Percentiles rank a stretch among this genome's conserved stretches.
phyloP scores from a whole-genome alignment of 208 protist genomes.

The Leishmania mexicana region DNA sequence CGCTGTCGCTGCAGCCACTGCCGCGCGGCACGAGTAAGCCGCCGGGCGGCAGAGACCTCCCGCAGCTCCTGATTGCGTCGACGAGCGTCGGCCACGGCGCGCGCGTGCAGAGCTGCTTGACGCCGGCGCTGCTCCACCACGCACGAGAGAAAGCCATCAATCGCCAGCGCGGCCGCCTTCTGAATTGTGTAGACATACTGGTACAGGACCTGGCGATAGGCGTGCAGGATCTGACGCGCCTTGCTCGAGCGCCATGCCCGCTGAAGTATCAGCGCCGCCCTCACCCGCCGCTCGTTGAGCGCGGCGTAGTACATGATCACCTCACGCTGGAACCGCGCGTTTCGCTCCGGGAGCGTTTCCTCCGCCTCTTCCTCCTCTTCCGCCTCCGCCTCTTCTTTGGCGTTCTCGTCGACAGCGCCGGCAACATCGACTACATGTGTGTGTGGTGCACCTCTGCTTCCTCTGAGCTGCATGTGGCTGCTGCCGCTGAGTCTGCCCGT shows the following conservation, averaged over 20 bases:
- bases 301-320: slow-evolving; percentile 49
- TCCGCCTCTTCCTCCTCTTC: slow-evolving; percentile 48
- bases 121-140: slow-evolving; percentile 33
- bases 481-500: neutral
- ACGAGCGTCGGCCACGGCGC: neutral
- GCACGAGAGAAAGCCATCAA: slow-evolving; percentile 46
- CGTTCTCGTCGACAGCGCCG: neutral
- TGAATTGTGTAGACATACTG: slow-evolving; percentile 56
- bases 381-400: slow-evolving; percentile 29
- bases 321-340: slow-evolving; percentile 62
- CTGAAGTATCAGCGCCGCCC: slow-evolving; percentile 58
- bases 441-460: neutral
- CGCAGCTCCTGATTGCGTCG: slow-evolving; percentile 33
- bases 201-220: slow-evolving; percentile 70
- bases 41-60: slow-evolving; percentile 22
- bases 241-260: slow-evolving; percentile 59
- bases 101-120: slow-evolving; percentile 1
- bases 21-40: slow-evolving; percentile 37
- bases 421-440: neutral
- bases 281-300: slow-evolving; percentile 41
- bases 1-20: slow-evolving; percentile 35
- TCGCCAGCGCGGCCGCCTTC: slow-evolving; percentile 64
- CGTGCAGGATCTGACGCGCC: slow-evolving; percentile 47
- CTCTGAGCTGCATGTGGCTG: neutral
- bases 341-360: slow-evolving; percentile 66